Evolutionary conservation across 805 yeast species (phyloP), one percentile per base, ranked within the genome.

Genomic region (Grigorovia humatica): DNA sequence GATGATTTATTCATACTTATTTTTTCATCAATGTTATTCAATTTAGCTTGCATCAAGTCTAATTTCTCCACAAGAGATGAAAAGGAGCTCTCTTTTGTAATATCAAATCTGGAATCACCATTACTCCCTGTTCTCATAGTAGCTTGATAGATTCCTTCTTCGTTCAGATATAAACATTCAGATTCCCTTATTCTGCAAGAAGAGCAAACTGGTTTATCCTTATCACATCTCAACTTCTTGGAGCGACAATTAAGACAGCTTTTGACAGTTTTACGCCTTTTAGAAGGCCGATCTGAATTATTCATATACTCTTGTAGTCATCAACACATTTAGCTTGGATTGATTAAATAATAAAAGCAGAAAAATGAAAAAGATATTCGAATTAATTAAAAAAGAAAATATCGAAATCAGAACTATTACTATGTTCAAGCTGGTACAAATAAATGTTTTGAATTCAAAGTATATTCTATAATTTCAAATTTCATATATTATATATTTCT

Each of bases 171-270:
- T 66, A 63, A 7, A 44, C 55, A 1, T 47, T 20, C 9, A 57
- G 48, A 0, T 49, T 51, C n/a, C 44, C 64, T 59, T 4, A 57
- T 52, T 15, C 46, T 27, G 44, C 68, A 64, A 17, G 62, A 55
- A 17, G 64, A 57, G 35, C 68, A 65, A n/a, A 55, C 51, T 1
- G 69, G 68, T 46, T 51, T 57, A 23, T 41, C 46, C 43, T 63
- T 62, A 49, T 64, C 64, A 54, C 69, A 65, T 50, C 59, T 61
- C 18, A 63, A 50, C 48, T 65, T 64, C 20, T 67, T 55, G 29
- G 48, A 55, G 12, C 67, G 54, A 51, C 69, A 64, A 44, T 61
- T 61, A 9, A 53, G 38, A 52, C 68, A 64, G 3, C 66, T 55
- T 44, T 59, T 63, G 6, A 62, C 58, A 29, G 54, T 54, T 44